phyloP scores from a whole-genome alignment of 106 monocot species.

The Acorus gramineus region DNA sequence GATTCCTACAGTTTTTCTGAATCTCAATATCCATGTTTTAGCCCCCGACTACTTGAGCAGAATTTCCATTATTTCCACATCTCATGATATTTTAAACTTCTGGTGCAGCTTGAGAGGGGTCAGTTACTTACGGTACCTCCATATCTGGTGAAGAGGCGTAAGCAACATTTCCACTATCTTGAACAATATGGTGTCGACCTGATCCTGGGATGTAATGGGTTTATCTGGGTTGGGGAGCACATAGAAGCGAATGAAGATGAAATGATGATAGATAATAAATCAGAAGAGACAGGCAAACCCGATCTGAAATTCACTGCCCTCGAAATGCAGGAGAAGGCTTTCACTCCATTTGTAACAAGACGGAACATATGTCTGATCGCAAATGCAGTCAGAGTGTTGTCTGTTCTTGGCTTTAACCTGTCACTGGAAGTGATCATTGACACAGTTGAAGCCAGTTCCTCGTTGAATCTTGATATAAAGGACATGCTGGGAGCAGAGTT shows the following conservation, averaged over 20 bases:
- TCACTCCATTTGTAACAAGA: constrained; percentile 46
- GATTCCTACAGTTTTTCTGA: no score
- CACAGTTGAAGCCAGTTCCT: constrained; percentile 40
- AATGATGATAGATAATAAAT: constrained; percentile 19
- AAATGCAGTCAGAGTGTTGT: constrained; percentile 67
- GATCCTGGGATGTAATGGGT: constrained; percentile 93
- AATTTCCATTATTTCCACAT: neutral
- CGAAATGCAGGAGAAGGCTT: constrained; percentile 12
- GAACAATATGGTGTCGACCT: constrained; percentile 70
- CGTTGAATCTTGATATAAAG: constrained; percentile 37
- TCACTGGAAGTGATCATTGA: constrained; percentile 53
- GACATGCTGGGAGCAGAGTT: constrained; percentile 88
- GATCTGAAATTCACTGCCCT: neutral
- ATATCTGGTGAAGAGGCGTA: constrained; percentile 81
- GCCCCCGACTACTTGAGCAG: neutral
- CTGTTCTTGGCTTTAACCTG: constrained; percentile 66
- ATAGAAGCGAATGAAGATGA: constrained; percentile 22
- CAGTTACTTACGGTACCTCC: constrained; percentile 66
- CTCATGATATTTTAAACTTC: neutral
- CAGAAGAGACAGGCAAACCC: neutral
- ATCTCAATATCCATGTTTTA: no score
- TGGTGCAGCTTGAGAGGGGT: constrained; percentile 78
- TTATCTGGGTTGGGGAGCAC: constrained; percentile 88
- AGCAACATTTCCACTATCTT: constrained; percentile 94
- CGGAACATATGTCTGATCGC: constrained; percentile 74